A percentile compares a stretch with the other conserved stretches of the same genome.
Evolutionary conservation across 2,329 filamentous ascomycete species (phyloP).

Genomic region (Neoarthrinium moseri): DNA sequence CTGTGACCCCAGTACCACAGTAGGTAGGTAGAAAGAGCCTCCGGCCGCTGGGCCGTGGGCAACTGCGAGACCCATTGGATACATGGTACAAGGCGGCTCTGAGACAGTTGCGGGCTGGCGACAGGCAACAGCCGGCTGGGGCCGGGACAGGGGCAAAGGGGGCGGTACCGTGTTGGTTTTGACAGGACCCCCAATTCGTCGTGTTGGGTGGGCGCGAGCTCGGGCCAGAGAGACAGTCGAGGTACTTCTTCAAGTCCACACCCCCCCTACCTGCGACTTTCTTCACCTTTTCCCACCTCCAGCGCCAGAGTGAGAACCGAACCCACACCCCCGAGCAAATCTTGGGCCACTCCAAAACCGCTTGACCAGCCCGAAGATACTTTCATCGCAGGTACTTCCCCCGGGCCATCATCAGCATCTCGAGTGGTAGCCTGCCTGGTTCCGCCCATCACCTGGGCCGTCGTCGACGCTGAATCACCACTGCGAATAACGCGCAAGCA

Average conservation of each 20-base stretch:
- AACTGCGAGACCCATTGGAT: neutral
- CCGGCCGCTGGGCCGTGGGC: neutral
- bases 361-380: conserved; percentile 38
- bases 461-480: too few species aligned
- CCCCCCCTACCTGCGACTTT: conserved; percentile 4
- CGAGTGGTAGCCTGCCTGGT: conserved; percentile 16
- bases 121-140: neutral
- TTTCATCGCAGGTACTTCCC: conserved; percentile 37
- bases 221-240: neutral
- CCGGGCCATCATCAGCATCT: conserved; percentile 13
- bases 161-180: too few species aligned
- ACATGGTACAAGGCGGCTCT: neutral
- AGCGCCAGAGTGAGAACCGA: neutral
- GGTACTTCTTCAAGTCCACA: conserved; percentile 5
- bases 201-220: too few species aligned
- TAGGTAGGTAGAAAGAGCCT: too few species aligned
- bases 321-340: conserved; percentile 3
- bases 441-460: conserved; percentile 15
- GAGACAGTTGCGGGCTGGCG: neutral
- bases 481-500: too few species aligned
- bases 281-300: neutral
- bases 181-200: too few species aligned
- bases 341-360: conserved; percentile 33
- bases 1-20: too few species aligned
- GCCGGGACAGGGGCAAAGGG: neutral